Evolutionary conservation across 139 green algal species (phyloP).

Genomic region (Yamagishiella unicocca): DNA sequence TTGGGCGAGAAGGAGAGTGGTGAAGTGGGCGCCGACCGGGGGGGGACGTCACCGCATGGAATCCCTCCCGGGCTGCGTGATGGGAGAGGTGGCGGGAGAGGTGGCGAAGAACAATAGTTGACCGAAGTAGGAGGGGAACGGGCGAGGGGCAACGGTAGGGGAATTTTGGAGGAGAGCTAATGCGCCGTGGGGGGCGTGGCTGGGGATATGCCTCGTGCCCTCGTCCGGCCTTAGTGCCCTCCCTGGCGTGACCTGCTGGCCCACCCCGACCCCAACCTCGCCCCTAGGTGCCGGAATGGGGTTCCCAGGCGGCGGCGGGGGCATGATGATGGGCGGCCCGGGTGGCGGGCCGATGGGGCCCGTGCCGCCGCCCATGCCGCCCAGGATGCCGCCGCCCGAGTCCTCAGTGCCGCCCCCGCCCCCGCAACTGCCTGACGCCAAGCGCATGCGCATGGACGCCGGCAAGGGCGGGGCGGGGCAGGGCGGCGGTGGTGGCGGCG

Average conservation of each 20-base stretch:
- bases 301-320: conserved; percentile 17
- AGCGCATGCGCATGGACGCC: conserved; percentile 20
- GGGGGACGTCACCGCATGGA: too few species aligned
- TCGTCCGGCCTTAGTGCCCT: too few species aligned
- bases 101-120: too few species aligned
- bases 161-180: too few species aligned
- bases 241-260: neutral
- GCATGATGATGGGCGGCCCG: neutral
- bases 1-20: too few species aligned
- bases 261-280: neutral
- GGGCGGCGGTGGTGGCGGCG: neutral
- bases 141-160: too few species aligned
- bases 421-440: conserved; percentile 10
- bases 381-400: conserved; percentile 5
- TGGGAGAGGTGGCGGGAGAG: neutral
- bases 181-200: too few species aligned
- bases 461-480: neutral
- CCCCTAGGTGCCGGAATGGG: neutral
- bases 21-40: too few species aligned
- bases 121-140: too few species aligned
- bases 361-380: conserved; percentile 28
- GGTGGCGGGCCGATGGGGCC: conserved; percentile 2
- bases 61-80: too few species aligned
- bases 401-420: too few species aligned
- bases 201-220: too few species aligned